Percentiles rank a stretch among this genome's conserved stretches.
These are phyloP conservation scores for Ophioceras dolichostomum DNA, from an alignment of 2,329 filamentous ascomycete genomes.

Conservation along the genomic window DNA sequence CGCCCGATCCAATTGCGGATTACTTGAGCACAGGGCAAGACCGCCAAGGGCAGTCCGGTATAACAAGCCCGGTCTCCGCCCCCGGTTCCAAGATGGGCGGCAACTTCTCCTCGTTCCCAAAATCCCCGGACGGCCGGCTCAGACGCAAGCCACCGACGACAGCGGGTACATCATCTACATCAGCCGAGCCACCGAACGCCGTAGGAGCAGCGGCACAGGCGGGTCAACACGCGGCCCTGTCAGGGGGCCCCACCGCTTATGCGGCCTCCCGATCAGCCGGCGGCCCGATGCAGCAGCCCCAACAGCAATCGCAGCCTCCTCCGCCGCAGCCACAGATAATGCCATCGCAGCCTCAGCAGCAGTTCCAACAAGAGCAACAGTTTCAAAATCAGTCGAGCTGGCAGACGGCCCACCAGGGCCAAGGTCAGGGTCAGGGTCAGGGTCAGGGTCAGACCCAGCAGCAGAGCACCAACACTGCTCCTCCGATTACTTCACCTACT, in stretches of 20 bases:
- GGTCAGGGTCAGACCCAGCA: too few species aligned
- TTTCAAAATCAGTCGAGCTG: too few species aligned
- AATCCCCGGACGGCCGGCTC: slow-evolving; percentile 1
- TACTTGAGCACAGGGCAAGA: too few species aligned
- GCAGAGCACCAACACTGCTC: too few species aligned
- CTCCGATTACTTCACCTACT: too few species aligned
- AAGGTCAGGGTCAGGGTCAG: too few species aligned
- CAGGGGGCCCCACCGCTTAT: too few species aligned
- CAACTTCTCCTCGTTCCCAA: slow-evolving; percentile 1
- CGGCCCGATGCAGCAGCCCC: not conserved
- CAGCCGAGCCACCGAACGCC: not conserved
- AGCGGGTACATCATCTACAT: not conserved
- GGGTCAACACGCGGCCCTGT: not conserved
- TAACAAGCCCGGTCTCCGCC: too few species aligned
- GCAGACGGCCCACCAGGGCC: too few species aligned
- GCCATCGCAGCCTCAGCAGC: slow-evolving; percentile 7
- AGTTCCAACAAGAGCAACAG: slow-evolving; percentile 1
- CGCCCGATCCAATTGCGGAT: slow-evolving; percentile 21
- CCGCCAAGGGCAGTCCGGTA: too few species aligned
- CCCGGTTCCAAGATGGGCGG: slow-evolving; percentile 1
- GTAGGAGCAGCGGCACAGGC: not conserved
- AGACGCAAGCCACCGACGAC: not conserved
- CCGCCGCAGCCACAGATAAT: not conserved
- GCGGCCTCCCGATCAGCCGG: too few species aligned
- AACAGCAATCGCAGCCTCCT: not conserved